These are phyloP conservation scores for Sporothrix schenckii DNA, from an alignment of 2,329 filamentous ascomycete species.

Conservation along the genomic window DNA sequence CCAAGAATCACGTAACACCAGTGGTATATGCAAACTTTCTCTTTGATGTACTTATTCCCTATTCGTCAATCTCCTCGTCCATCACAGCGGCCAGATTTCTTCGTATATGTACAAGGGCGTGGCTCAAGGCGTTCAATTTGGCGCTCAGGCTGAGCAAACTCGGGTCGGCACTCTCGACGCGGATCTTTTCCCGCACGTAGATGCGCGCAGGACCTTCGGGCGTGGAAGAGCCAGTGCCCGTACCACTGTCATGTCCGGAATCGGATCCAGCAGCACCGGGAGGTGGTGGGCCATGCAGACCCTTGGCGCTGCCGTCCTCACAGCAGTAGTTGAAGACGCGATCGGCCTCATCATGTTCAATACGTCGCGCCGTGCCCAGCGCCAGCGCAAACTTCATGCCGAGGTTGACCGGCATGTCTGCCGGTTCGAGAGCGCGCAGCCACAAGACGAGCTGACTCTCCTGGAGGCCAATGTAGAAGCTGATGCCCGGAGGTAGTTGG, in stretches of 20 bases:
- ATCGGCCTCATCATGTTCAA: conserved; percentile 80
- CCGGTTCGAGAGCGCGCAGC: conserved; percentile 70
- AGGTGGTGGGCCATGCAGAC: conserved; percentile 26
- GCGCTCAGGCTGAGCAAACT: conserved; percentile 80
- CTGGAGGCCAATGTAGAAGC: conserved; percentile 70
- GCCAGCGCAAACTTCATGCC: conserved; percentile 70
- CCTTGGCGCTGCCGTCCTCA: conserved; percentile 34
- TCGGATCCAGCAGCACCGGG: not conserved
- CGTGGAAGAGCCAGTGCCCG: conserved; percentile 23
- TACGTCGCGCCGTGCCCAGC: conserved; percentile 64
- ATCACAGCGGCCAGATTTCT: conserved; percentile 77
- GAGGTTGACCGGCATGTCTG: conserved; percentile 61
- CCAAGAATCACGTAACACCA: not conserved
- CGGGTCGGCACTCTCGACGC: conserved; percentile 87
- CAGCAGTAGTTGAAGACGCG: conserved; percentile 68
- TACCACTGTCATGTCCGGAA: not conserved
- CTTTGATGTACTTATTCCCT: conserved; percentile 4
- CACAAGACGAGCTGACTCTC: conserved; percentile 71
- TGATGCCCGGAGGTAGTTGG: conserved; percentile 65
- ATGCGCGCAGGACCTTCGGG: conserved; percentile 65
- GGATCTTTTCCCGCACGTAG: conserved; percentile 83
- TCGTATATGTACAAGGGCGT: conserved; percentile 70
- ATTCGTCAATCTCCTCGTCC: conserved; percentile 57
- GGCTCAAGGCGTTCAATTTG: conserved; percentile 77
- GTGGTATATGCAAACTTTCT: not conserved